Base-by-base conservation (phyloP, 1,139 yeast genomes). In the Meyerozyma sp. region DNA sequence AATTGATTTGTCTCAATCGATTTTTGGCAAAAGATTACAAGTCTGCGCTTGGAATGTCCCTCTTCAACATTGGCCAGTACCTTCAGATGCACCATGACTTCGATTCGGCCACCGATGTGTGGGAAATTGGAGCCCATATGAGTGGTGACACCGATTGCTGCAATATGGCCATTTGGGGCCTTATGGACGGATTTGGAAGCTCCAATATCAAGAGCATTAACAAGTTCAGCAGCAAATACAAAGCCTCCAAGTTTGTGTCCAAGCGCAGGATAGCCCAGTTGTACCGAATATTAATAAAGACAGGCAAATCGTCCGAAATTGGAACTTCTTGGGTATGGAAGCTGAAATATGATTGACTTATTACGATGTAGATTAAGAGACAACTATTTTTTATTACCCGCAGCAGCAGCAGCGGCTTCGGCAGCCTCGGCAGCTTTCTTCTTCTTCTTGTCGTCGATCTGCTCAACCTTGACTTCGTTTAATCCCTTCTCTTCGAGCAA, bases 381-480 rank as follows among this genome's bases (percentile, higher is more conserved):
- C 16, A 20, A 37, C 27, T 26, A 36, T 18, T 29, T 13, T 30
- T 14, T 30, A 11, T 28, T 18, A n/a, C 28, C 35, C 14, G 28
- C 14, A 8, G 32, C 20, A 32, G 26, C 41, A n/a, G 36, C 27
- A 41, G 42, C 38, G 38, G 42, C 23, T 35, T 41, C 28, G 40
- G 45, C 43, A 8, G 52, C 53, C 20, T 58, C 55, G 26, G 64
- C 57, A 39, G 63, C 54, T 71, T 84, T 84, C 73, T 84, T 84
- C 66, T 82, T 83, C 67, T 83, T 84, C 69, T 84, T 85, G 50
- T 87, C 95, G 53, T 85, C 94, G 23, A 84, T 73, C 54, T 82
- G 88, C 63, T 90, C 97, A 23, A 91, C 94, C 66, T 89, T 88
- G 50, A 91, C 87, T 51, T 86, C 90, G 44, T 81, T 73, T 51